Evolutionary conservation across 257 asterid genomes (phyloP).

Genomic region (Ajuga chamaepitys): DNA sequence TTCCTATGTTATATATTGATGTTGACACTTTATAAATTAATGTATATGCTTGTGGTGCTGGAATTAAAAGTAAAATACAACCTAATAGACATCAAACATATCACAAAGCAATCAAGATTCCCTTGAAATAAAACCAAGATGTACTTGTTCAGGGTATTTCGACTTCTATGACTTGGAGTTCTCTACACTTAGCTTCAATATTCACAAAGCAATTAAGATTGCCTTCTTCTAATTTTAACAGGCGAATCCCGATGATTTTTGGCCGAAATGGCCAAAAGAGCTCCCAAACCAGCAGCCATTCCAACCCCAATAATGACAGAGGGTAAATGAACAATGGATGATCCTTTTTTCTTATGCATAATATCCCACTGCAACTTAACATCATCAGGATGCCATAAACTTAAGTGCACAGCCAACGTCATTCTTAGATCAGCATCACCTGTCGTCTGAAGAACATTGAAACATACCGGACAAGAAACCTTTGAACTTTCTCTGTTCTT

Average conservation of each 20-base stretch:
- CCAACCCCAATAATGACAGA: slow-evolving; percentile 60
- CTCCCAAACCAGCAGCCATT: slow-evolving; percentile 56
- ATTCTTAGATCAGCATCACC: slow-evolving; percentile 40
- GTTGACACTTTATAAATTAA: too few species aligned
- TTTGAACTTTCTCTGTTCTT: slow-evolving; percentile 29
- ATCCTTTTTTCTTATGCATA: slow-evolving; percentile 42
- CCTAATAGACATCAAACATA: too few species aligned
- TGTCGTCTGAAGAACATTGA: slow-evolving; percentile 25
- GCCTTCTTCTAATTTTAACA: slow-evolving; percentile 20
- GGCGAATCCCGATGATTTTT: slow-evolving; percentile 28
- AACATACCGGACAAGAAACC: slow-evolving; percentile 80
- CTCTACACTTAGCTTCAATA: neutral
- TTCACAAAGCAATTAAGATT: slow-evolving; percentile 4
- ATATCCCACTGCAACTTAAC: slow-evolving; percentile 73
- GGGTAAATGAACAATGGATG: slow-evolving; percentile 47
- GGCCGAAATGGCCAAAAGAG: slow-evolving; percentile 37
- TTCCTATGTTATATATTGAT: too few species aligned
- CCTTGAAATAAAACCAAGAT: neutral
- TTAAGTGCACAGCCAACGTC: slow-evolving; percentile 74
- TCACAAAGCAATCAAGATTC: too few species aligned
- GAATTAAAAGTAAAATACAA: too few species aligned
- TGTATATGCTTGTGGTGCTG: too few species aligned
- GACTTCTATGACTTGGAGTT: neutral
- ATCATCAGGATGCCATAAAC: slow-evolving; percentile 87
- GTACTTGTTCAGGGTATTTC: neutral